Evolutionary conservation across 371 early-diverging fungal species (phyloP), one percentile per base, ranked within the genome.

Genomic region (Mucor indicus): DNA sequence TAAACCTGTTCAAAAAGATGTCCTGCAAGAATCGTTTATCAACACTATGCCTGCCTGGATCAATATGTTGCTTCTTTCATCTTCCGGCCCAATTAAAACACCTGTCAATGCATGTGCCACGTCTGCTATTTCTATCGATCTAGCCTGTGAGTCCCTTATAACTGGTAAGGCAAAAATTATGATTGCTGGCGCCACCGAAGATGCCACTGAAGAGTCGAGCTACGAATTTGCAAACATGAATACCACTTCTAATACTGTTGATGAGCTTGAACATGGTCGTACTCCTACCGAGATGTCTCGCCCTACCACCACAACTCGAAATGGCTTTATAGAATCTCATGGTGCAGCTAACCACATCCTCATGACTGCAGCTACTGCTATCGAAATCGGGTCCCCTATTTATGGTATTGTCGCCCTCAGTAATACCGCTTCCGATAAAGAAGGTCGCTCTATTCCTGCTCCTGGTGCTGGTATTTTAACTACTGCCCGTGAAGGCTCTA

Each of bases 151-250:
- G 40, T 86, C 91, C 22, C 92, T 96, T 40, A 63, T 87, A 50
- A 76, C 78, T 21, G 95, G 95, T 53, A 93, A 92, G 72, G 96
- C 96, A 36, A 90, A 91, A 72, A 83, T 96, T 48, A 89, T 94
- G 63, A 67, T 96, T 51, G 94, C 92, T 38, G 96, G 96, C 67
- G 95, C 90, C 10, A 90, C 85, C 53, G 96, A 96, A 60, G 93
- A 92, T 54, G 89, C 91, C 75, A 86, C 86, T 47, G 94, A 93
- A 64, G 93, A 96, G 55, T 89, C 91, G 30, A 87, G 88, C 19
- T 86, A 85, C 55, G 96, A 96, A 77, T 95, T 96, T 72, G 92
- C 92, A 54, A 90, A 92, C 81, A 96, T 95, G 94, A 92, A 92
- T 80, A 95, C 95, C 25, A 94, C 95, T 20, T 84, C 85, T 53